These are phyloP conservation scores for Mycena vulgaris DNA, from an alignment of 768 basidiomycete species.

Conservation along the genomic window DNA sequence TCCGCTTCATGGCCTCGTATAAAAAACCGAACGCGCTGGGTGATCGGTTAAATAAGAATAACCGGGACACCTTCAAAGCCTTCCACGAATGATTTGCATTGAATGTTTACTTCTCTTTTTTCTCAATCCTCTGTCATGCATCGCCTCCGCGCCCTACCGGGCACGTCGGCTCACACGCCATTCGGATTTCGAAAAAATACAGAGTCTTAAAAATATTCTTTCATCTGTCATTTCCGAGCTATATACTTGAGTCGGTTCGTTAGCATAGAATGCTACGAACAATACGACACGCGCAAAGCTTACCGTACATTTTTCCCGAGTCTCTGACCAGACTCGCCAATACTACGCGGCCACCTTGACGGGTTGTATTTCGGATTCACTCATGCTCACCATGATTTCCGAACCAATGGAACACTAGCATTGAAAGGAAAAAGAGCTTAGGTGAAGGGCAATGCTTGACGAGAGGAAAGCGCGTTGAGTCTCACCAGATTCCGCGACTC, in stretches of 20 bases:
- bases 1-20: slow-evolving; percentile 21
- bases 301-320: not conserved
- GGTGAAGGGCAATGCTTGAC: not conserved
- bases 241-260: not conserved
- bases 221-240: not conserved
- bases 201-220: not conserved
- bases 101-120: slow-evolving; percentile 30
- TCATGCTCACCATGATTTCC: not conserved
- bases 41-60: slow-evolving; percentile 15
- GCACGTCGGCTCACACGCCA: not conserved
- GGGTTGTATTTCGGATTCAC: not conserved
- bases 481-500: not conserved
- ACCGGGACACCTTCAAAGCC: slow-evolving; percentile 11
- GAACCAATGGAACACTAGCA: not conserved
- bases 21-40: slow-evolving; percentile 28
- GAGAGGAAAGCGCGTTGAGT: not conserved
- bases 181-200: not conserved
- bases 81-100: not conserved
- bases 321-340: not conserved
- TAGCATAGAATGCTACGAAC: not conserved
- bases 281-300: not conserved
- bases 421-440: not conserved
- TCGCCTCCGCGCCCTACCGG: not conserved
- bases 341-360: not conserved
- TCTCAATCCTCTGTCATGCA: not conserved